A percentile compares a stretch with the other conserved stretches of the same genome.
Evolutionary conservation across 2,329 filamentous ascomycete species (phyloP).

Genomic region (Sphaerostilbella broomeana): DNA sequence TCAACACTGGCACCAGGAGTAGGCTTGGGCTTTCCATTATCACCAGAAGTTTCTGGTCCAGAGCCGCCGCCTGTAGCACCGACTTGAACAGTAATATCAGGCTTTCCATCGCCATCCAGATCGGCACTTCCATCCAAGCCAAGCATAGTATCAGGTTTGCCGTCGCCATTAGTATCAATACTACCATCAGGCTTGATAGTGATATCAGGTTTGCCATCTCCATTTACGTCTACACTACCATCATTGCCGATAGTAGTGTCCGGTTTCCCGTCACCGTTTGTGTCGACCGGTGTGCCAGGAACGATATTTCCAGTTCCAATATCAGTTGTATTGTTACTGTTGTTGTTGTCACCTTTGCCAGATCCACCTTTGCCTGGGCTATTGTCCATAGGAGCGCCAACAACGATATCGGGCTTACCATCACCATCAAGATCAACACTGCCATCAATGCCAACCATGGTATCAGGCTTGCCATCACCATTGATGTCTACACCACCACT

Average conservation of each 20-base stretch:
- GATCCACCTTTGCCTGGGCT: too few species aligned
- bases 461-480: conserved; percentile 2
- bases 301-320: not conserved
- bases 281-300: not conserved
- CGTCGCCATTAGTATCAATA: conserved; percentile 1
- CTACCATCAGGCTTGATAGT: not conserved
- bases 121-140: not conserved
- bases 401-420: not conserved
- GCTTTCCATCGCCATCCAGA: not conserved
- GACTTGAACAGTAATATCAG: not conserved
- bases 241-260: not conserved
- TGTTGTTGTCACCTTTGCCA: too few species aligned
- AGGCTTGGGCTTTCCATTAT: conserved; percentile 1
- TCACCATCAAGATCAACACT: conserved; percentile 1
- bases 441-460: not conserved
- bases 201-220: not conserved
- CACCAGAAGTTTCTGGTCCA: not conserved
- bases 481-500: not conserved
- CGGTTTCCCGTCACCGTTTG: not conserved
- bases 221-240: not conserved
- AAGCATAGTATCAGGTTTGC: not conserved
- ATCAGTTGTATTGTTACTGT: too few species aligned
- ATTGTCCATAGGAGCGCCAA: too few species aligned
- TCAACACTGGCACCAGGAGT: not conserved
- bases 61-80: not conserved